Evolutionary conservation across 2,329 filamentous ascomycete genomes (phyloP).

Genomic region (Ceratocystis albifundus): DNA sequence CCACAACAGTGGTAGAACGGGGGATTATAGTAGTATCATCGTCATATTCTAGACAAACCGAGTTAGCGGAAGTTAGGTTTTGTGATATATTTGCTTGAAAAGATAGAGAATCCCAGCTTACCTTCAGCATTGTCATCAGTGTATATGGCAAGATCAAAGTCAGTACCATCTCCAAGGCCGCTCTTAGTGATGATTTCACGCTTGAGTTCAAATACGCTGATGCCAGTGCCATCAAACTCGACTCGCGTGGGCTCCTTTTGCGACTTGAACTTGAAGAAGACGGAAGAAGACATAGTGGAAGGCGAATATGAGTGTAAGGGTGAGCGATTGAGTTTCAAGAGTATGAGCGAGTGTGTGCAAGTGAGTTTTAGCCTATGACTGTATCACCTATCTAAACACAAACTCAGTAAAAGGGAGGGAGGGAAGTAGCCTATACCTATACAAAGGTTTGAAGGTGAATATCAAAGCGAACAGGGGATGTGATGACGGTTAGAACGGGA

Average conservation of each 20-base stretch:
- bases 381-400: background rate
- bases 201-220: conserved; percentile 97
- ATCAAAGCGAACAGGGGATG: background rate
- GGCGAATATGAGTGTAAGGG: background rate
- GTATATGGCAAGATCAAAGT: conserved; percentile 92
- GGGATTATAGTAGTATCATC: conserved; percentile 97
- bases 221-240: conserved; percentile 92
- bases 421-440: background rate
- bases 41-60: conserved; percentile 60
- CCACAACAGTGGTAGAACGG: conserved; percentile 85
- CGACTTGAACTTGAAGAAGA: conserved; percentile 99
- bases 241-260: conserved; percentile 91
- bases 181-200: conserved; percentile 95
- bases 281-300: conserved; percentile 76
- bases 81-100: conserved; percentile 6
- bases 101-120: conserved; percentile 37
- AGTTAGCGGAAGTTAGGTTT: conserved; percentile 28
- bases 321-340: background rate
- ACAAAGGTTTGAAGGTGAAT: background rate
- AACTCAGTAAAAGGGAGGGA: conserved; percentile 11
- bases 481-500: background rate
- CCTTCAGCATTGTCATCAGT: conserved; percentile 85
- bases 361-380: background rate
- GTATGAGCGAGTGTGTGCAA: background rate
- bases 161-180: conserved; percentile 84